Evolutionary conservation across 2,329 filamentous ascomycete genomes (phyloP).

Genomic region (Aureobasidium sp.): DNA sequence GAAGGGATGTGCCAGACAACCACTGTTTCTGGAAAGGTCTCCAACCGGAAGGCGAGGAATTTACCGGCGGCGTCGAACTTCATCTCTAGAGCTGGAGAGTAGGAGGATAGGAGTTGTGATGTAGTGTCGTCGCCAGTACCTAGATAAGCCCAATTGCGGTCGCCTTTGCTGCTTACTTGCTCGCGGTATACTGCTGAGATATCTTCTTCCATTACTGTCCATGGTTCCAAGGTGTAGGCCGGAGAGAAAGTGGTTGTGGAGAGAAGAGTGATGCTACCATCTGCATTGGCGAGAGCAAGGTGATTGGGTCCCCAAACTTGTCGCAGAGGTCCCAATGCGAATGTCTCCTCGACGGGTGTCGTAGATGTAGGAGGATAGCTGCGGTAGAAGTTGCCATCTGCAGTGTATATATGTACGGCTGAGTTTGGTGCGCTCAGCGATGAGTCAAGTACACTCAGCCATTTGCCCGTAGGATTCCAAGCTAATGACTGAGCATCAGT

Average conservation of each 20-base stretch:
- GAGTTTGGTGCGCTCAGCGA: slow-evolving; percentile 56
- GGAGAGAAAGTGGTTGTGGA: slow-evolving; percentile 24
- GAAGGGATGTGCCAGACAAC: slow-evolving; percentile 18
- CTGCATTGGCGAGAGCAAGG: slow-evolving; percentile 21
- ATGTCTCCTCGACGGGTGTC: slow-evolving; percentile 26
- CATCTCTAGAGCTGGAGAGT: slow-evolving; percentile 15
- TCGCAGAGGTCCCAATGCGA: slow-evolving; percentile 21
- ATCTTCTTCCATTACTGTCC: not conserved
- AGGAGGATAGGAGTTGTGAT: slow-evolving; percentile 22
- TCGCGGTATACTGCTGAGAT: slow-evolving; percentile 15
- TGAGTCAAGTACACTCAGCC: slow-evolving; percentile 68
- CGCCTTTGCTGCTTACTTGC: slow-evolving; percentile 15
- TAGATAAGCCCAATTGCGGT: slow-evolving; percentile 24
- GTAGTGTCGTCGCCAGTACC: slow-evolving; percentile 19
- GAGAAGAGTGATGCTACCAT: slow-evolving; percentile 20
- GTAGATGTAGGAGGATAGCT: slow-evolving; percentile 37
- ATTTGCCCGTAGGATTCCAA: slow-evolving; percentile 68
- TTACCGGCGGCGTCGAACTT: not conserved
- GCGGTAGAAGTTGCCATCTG: slow-evolving; percentile 68
- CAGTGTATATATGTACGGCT: slow-evolving; percentile 54
- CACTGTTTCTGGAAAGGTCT: not conserved
- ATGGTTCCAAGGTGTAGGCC: slow-evolving; percentile 22
- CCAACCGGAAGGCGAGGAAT: not conserved
- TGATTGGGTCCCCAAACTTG: slow-evolving; percentile 22
- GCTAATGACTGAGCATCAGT: slow-evolving; percentile 61